phyloP scores from a whole-genome alignment of 768 basidiomycete genomes.

The Amanita muscaria region DNA sequence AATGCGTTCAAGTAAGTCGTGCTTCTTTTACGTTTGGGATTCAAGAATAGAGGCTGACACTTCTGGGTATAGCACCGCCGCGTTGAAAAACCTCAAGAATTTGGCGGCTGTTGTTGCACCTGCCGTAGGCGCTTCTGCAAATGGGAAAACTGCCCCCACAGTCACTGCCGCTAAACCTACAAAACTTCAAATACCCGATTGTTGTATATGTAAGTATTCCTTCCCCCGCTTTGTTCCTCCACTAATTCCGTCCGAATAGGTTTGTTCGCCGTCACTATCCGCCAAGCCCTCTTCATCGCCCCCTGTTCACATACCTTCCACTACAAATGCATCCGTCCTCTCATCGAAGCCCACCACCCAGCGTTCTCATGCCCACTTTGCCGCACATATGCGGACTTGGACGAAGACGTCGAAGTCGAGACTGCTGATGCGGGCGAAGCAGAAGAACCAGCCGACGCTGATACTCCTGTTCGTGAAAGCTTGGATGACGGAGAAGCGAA shows the following conservation, averaged over 20 bases:
- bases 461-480: too few species aligned
- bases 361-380: conserved; percentile 95
- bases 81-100: conserved; percentile 72
- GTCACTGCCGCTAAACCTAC: conserved; percentile 9
- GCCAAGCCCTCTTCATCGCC: conserved; percentile 94
- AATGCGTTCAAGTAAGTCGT: conserved; percentile 81
- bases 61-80: conserved; percentile 39
- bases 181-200: conserved; percentile 56
- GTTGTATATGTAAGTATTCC: conserved; percentile 76
- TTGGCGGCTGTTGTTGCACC: conserved; percentile 30
- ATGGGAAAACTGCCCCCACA: conserved; percentile 5
- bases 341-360: conserved; percentile 82
- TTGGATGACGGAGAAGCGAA: too few species aligned
- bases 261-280: conserved; percentile 83
- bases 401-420: conserved; percentile 80
- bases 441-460: too few species aligned
- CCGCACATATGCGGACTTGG: conserved; percentile 89
- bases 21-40: conserved; percentile 6
- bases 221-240: background rate
- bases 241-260: conserved; percentile 21
- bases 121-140: conserved; percentile 18
- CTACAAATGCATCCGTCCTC: conserved; percentile 93
- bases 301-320: conserved; percentile 96
- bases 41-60: background rate
- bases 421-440: conserved; percentile 21